A percentile compares a stretch with the other conserved stretches of the same genome.
These are phyloP conservation scores for Diaporthe sp. DNA, from an alignment of 2,329 filamentous ascomycete genomes.

Conservation along the genomic window DNA sequence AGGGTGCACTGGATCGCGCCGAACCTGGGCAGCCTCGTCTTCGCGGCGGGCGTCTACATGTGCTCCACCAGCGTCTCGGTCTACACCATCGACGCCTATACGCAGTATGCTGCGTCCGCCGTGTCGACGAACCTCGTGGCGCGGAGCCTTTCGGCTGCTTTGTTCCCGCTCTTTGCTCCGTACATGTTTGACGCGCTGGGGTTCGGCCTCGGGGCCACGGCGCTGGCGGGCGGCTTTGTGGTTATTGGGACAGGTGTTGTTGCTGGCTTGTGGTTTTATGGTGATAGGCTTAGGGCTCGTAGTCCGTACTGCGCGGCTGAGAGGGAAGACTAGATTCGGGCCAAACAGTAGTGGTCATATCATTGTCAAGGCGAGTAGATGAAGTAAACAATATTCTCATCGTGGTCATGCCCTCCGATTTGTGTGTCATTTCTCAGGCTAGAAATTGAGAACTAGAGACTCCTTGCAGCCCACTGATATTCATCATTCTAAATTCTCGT, in stretches of 20 bases:
- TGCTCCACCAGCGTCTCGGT: constrained; percentile 66
- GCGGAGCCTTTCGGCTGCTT: constrained; percentile 34
- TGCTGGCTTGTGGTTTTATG: constrained; percentile 4
- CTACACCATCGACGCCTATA: constrained; percentile 65
- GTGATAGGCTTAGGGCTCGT: constrained; percentile 7
- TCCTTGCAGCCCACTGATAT: no score
- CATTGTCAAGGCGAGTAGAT: not conserved
- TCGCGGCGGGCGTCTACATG: constrained; percentile 64
- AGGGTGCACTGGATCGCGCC: constrained; percentile 50
- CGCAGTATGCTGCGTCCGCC: constrained; percentile 48
- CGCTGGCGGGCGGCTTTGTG: constrained; percentile 3
- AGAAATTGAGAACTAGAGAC: no score
- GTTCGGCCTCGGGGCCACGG: constrained; percentile 3
- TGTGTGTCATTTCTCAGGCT: no score
- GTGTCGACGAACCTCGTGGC: constrained; percentile 56
- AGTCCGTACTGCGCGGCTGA: constrained; percentile 23
- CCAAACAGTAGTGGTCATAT: not conserved
- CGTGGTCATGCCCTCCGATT: not conserved
- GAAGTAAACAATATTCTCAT: not conserved
- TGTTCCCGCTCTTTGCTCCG: constrained; percentile 27
- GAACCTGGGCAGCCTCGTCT: constrained; percentile 65
- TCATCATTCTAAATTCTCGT: no score
- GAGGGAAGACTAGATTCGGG: not conserved
- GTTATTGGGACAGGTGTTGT: constrained; percentile 7
- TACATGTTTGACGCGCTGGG: constrained; percentile 20